Base-by-base conservation (phyloP, 2,329 filamentous ascomycete species). In the Verticillium nubilum region DNA sequence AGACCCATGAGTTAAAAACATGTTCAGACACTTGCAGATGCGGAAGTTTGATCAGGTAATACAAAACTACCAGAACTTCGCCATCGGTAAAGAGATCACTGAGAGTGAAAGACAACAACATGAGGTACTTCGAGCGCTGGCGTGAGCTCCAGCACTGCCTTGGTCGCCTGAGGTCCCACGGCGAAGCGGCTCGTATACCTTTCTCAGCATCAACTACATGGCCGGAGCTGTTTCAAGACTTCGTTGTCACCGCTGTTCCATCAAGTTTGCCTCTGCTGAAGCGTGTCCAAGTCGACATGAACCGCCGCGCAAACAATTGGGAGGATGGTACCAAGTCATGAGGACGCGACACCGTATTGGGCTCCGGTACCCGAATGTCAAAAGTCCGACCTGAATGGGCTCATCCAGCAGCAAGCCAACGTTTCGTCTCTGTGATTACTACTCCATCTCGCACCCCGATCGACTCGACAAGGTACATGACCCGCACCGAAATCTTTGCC, bases 401-500 rank as follows among this genome's bases (percentile, higher is more conserved):
- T 65, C 1, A 70, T 73, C 5, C 17, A 59, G 66, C 28, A 76
- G 74, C 64, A 78, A 78, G 62, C 74, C 74, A 0, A 72, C 74
- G 0, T 78, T 76, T 33, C 67, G 69, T 0, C 67, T 78, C 1
- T 78, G 76, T 27, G 47, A 65, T 3, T 70, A 72, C 54, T 78
- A 75, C 56, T 74, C 78, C n/a, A 56, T 58, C 1, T 63, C 63
- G 0, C 68, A 71, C 33, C 63, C 64, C 0, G 60, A 65, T 2
- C 60, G 65, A 0, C 66, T 76, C 2, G 58, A 54, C 10, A 47
- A 56, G 23, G 68, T 72, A 1, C 68, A 76, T 0, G 33, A 65
- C 2, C 63, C 69, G 0, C 75, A 77, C 52, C 61, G 66, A 0
- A 78, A 78, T 5, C 53, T 78, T 0, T 78, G 78, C 47, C n/a